Base-by-base conservation (phyloP, 2,329 filamentous ascomycete genomes). In the Ophiognomonia clavigignenti-juglandacearum region DNA sequence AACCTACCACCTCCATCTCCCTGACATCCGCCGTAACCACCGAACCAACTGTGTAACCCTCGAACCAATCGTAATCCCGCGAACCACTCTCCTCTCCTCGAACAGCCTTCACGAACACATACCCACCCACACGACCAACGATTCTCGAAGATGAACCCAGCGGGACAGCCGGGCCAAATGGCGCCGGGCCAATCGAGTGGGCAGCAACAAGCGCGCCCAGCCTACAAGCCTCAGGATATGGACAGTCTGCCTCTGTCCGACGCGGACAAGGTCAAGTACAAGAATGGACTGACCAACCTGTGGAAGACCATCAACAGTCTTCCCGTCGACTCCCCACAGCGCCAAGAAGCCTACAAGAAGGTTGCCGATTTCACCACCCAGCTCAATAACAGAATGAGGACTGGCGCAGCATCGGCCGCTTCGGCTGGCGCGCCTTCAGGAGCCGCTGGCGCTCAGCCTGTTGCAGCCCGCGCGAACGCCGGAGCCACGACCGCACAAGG, bases 331-430 rank as follows among this genome's bases (percentile, higher is more conserved):
- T 77, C 75, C 4, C 56, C 57, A 1, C 70, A 75, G 19, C 72
- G 82, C 38, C 61, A 69, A 20, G 65, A 68, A 0, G 79, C 80
- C 0, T 74, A 72, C 53, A 70, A 71, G 34, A 83, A 82, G 63
- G 76, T 85, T 19, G 61, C 66, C 6, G 78, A 83, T 8, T 84
- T 85, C 57, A 79, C 80, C 0, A 71, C 71, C 36, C 80, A 79
- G 62, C 68, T 85, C 2, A 62, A 71, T 3, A 61, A 60, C 0
- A 83, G 81, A 60, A 69, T 80, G 5, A 69, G 74, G 43, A 59
- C 42, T 11, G 24, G 6, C 6, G 24, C 24, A 10, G 24, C 24
- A 10, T 6, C 24, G 24, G 24, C 24, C 6, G 39, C 46, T n/a
- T 22, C 46, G 13, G 47, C 43, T 3, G 19, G 29, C 24, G 22